Evolutionary conservation across 306 rosid species (phyloP), one percentile per base, ranked within the genome.

Genomic region (Cucumis hystrix): DNA sequence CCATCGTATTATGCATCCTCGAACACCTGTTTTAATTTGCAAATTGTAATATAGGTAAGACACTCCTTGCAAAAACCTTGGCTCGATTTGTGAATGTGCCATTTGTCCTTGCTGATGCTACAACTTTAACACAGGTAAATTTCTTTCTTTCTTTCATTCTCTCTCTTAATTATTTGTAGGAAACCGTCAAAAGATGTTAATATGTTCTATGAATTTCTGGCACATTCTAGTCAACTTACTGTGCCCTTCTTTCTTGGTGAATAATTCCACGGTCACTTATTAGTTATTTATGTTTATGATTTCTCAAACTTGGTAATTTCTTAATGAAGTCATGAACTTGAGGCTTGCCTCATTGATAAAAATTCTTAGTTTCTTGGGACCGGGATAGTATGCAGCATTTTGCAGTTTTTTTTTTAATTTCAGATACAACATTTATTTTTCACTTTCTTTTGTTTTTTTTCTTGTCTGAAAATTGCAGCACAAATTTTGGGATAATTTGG

Each of bases 71-170:
- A 57, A 94, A 94, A 80, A 89, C 98, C 56, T 85, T 94, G 59
- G 98, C 98, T 87, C 96, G 96, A 30, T 94, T 90, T 83, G 97
- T 94, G 86, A 94, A 94, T 79, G 98, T 94, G 78, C 98, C 98
- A 7, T 92, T 94, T 83, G 95, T 94, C 85, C 92, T 94, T 82
- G 90, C 97, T 37, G 98, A 94, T 83, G 98, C 98, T 57, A 94
- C 98, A 81, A 94, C 91, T 78, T 89, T 94, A 84, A 94, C 98
- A 64, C 98, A 94, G 95, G 98, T 86, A 49, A 86, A 86, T 86
- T 80, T 56, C 35, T 45, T 72, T 79, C 65, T 80, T 33, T 66
- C 39, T n/a, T 56, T 57, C 7, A 12, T 57, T 30, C n/a, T 8
- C 20, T 7, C 45, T 49, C 45, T 10, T 21, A 73, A 17, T 45